A percentile compares a stretch with the other conserved stretches of the same genome.
phyloP scores from a whole-genome alignment of 2,329 filamentous ascomycete genomes.

The Aureobasidium sp. region DNA sequence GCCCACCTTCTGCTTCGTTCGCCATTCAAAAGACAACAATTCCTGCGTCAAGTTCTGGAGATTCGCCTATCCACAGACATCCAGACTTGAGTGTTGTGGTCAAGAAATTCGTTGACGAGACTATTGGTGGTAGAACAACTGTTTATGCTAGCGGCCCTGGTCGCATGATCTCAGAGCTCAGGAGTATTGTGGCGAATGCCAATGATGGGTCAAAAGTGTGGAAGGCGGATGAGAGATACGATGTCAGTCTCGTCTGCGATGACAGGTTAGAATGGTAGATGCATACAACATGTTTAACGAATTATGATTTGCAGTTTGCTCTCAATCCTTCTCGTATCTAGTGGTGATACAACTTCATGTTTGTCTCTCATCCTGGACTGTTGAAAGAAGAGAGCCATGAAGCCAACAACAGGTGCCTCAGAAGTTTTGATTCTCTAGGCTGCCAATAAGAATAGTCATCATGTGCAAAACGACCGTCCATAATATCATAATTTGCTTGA shows the following conservation, averaged over 20 bases:
- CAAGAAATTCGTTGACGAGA: background rate
- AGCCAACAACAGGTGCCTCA: no score
- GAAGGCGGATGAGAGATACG: constrained; percentile 6
- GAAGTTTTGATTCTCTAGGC: no score
- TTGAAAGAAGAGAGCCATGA: no score
- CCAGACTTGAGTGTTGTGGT: constrained; percentile 4
- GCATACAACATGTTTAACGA: background rate
- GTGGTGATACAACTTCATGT: no score
- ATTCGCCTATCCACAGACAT: constrained; percentile 4
- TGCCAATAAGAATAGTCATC: no score
- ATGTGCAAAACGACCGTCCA: no score
- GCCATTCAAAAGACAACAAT: background rate
- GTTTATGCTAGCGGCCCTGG: constrained; percentile 12
- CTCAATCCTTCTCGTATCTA: no score
- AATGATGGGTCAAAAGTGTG: constrained; percentile 11
- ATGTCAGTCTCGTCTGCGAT: constrained; percentile 12
- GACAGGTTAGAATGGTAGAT: constrained; percentile 14
- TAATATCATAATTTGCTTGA: background rate
- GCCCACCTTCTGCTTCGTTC: background rate
- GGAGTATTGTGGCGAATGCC: background rate
- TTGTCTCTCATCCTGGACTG: no score
- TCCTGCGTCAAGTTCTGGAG: background rate
- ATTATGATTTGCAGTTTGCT: no score
- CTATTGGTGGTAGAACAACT: constrained; percentile 4
- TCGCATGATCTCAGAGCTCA: constrained; percentile 10